Percentiles rank a stretch among this genome's conserved stretches.
Evolutionary conservation across 768 basidiomycete species (phyloP).

Genomic region (Pleurotus ostreatus): DNA sequence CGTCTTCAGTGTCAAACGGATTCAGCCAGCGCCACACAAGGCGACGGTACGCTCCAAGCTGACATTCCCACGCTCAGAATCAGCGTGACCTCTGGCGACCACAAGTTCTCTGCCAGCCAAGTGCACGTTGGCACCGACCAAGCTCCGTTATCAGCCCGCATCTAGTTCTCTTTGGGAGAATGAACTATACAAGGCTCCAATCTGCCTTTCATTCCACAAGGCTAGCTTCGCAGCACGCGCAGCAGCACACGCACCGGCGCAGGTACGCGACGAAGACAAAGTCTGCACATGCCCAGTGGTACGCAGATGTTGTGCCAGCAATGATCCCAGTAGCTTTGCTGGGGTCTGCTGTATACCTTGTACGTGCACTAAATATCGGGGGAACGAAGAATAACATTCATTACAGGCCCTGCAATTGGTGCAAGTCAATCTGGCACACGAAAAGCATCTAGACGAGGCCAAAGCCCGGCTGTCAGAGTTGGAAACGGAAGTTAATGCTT

Average conservation of each 20-base stretch:
- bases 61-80: background rate
- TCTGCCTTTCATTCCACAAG: background rate
- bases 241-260: background rate
- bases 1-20: slow-evolving; percentile 9
- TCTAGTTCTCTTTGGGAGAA: background rate
- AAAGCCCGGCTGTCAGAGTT: slow-evolving; percentile 43
- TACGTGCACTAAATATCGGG: slow-evolving; percentile 22
- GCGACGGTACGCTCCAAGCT: background rate
- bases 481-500: slow-evolving; percentile 53
- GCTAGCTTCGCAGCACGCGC: slow-evolving; percentile 14
- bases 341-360: slow-evolving; percentile 77
- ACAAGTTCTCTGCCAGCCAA: background rate
- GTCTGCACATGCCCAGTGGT: slow-evolving; percentile 62
- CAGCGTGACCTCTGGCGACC: background rate
- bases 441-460: slow-evolving; percentile 69
- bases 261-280: slow-evolving; percentile 14
- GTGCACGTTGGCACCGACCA: background rate
- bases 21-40: slow-evolving; percentile 16
- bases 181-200: slow-evolving; percentile 1
- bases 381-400: background rate
- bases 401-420: slow-evolving; percentile 61
- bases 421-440: slow-evolving; percentile 61
- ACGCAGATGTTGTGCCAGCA: slow-evolving; percentile 63
- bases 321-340: slow-evolving; percentile 79
- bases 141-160: background rate